Conservation (phyloP, 2,329 filamentous ascomycete genomes). For the Thielaviopsis cerberus region DNA sequence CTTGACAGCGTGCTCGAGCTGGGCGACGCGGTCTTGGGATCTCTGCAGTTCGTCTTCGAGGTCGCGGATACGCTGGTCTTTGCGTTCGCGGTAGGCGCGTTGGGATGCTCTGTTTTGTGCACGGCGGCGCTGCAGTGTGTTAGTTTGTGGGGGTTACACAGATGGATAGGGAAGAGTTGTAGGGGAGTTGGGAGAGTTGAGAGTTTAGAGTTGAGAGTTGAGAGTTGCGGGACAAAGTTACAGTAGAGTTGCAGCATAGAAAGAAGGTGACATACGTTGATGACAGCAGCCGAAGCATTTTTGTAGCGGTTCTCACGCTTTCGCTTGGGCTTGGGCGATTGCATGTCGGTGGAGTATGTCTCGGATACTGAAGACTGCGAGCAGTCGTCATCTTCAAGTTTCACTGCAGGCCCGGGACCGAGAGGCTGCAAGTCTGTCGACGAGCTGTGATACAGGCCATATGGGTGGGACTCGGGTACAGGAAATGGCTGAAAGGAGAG, state of each 20-base stretch:
- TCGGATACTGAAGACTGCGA: slow-evolving; percentile 16
- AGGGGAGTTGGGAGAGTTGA: not conserved
- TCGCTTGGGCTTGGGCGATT: slow-evolving; percentile 22
- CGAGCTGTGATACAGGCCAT: not conserved
- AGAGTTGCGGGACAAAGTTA: too few relatives aligned
- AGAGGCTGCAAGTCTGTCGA: not conserved
- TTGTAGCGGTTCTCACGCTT: slow-evolving; percentile 35
- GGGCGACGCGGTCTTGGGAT: slow-evolving; percentile 18
- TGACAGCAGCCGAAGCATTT: slow-evolving; percentile 30
- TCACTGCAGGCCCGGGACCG: slow-evolving; percentile 5
- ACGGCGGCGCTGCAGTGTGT: slow-evolving; percentile 16
- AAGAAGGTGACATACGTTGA: slow-evolving; percentile 23
- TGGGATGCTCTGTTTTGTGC: slow-evolving; percentile 20
- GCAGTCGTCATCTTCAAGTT: slow-evolving; percentile 7
- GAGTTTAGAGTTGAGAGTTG: too few relatives aligned
- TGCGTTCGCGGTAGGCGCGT: slow-evolving; percentile 19
- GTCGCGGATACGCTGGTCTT: slow-evolving; percentile 14
- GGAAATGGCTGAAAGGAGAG: not conserved
- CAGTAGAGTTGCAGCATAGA: not conserved
- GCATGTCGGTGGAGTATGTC: not conserved
- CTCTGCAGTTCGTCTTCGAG: slow-evolving; percentile 11
- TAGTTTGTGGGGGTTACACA: not conserved
- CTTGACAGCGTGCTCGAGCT: not conserved
- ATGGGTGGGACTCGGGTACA: not conserved
- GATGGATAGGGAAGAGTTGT: not conserved